Base-by-base conservation (phyloP, 768 basidiomycete species). In the Boletus rex-veris region DNA sequence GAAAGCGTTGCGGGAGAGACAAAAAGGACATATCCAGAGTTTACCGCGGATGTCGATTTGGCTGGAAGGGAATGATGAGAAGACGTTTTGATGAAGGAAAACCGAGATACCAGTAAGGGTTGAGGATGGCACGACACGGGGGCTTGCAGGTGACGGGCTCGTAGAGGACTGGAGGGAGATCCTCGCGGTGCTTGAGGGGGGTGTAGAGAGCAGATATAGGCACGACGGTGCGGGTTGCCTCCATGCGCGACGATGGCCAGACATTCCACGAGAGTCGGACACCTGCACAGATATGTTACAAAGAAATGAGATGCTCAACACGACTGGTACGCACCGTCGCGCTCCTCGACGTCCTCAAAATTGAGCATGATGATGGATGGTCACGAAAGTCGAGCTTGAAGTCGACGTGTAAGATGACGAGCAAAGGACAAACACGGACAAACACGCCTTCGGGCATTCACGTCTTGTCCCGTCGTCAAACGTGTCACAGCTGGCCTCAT, bases 1-100 rank as follows among this genome's bases (percentile, higher is more conserved):
- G 76, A 99, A 98, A 3, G 95, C 84, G 70, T 98, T 99, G 55
- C 97, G 88, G 35, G 90, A 87, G 48, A 99, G 79, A 74, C 97
- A 99, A 77, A 99, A 98, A 5, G 97, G 97, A 67, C 97, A 99
- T 61, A 98, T 99, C 97, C 97, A 99, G 49, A 99, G 83, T 73
- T 98, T 98, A 63, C 90, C 96, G 64, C 97, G 85, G 58, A 98
- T 92, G 75, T 98, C 97, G 66, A 99, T 95, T 78, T 98, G 96
- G 71, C 97, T 98, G 68, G 21, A 65, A 53, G 30, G 33, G 43
- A 41, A 54, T 18, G 41, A 31, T 47, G 14, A 58, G 48, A 16
- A 16, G 52, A 38, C 28, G 45, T 5, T 4, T 6, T 10, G 12
- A 39, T 9, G 18, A 31, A 18, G 30, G 49, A 46, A 46, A 36